These are phyloP conservation scores for Boechera stricta DNA, from an alignment of 345 rosid genomes.

Conservation along the genomic window DNA sequence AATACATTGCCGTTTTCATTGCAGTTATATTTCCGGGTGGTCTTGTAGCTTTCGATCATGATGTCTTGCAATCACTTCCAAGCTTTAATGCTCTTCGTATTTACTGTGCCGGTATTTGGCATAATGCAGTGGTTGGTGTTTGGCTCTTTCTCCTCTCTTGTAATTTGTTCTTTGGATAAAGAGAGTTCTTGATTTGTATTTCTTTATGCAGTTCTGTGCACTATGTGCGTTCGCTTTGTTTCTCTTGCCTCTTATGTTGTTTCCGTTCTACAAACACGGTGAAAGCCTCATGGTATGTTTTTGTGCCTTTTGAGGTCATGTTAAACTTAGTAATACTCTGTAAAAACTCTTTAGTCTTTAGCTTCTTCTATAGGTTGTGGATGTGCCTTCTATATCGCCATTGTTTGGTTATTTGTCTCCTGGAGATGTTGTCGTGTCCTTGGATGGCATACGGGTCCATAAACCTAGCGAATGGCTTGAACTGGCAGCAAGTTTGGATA, in stretches of 20 bases:
- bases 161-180: neutral
- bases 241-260: conserved; percentile 64
- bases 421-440: conserved; percentile 69
- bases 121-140: conserved; percentile 77
- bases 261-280: conserved; percentile 65
- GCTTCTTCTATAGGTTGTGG: conserved; percentile 61
- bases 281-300: conserved; percentile 58
- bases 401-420: conserved; percentile 77
- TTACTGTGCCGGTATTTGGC: conserved; percentile 95
- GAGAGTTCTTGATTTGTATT: conserved; percentile 2
- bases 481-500: conserved; percentile 51
- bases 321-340: neutral
- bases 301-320: neutral
- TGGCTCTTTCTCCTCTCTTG: neutral
- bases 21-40: conserved; percentile 93
- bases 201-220: conserved; percentile 60
- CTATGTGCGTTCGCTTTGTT: conserved; percentile 63
- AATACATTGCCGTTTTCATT: conserved; percentile 80
- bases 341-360: neutral
- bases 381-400: conserved; percentile 66
- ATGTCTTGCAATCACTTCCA: conserved; percentile 62
- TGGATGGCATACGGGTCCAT: conserved; percentile 68
- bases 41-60: conserved; percentile 76
- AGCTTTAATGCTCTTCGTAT: conserved; percentile 67
- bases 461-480: conserved; percentile 70